These are phyloP conservation scores for Phytophthora europaea DNA, from an alignment of 352 stramenopile genomes.

Conservation along the genomic window DNA sequence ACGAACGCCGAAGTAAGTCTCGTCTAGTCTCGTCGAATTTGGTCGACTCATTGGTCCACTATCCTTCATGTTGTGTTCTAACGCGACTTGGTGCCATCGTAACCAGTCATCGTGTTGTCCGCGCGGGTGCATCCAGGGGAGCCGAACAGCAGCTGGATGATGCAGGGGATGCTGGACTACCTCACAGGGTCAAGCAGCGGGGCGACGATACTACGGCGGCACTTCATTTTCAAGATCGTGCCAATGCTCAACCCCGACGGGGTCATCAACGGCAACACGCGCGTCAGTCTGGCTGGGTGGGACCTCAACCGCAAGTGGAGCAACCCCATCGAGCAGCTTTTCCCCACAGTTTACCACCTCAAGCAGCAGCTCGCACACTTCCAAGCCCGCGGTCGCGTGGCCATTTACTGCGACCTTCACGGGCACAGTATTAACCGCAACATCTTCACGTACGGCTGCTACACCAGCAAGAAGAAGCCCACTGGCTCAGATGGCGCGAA, in stretches of 20 bases:
- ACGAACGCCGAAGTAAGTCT: constrained; percentile 62
- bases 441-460: constrained; percentile 90
- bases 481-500: constrained; percentile 10
- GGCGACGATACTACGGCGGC: constrained; percentile 70
- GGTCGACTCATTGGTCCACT: no score
- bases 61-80: neutral
- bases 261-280: constrained; percentile 94
- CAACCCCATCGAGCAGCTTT: constrained; percentile 81
- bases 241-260: constrained; percentile 95
- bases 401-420: constrained; percentile 88
- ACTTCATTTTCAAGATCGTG: constrained; percentile 93
- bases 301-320: constrained; percentile 88
- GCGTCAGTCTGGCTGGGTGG: constrained; percentile 87
- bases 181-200: constrained; percentile 74
- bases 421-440: constrained; percentile 88
- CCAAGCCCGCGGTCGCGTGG: constrained; percentile 67
- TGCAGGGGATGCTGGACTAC: constrained; percentile 94
- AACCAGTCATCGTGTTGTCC: constrained; percentile 85
- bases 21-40: neutral
- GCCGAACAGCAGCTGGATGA: constrained; percentile 92
- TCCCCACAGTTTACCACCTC: constrained; percentile 83
- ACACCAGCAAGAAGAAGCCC: constrained; percentile 49
- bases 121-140: constrained; percentile 92
- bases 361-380: constrained; percentile 77
- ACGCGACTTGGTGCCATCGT: neutral